Evolutionary conservation across 164 flowering plant species (phyloP).

Genomic region (Litsea cubeba): DNA sequence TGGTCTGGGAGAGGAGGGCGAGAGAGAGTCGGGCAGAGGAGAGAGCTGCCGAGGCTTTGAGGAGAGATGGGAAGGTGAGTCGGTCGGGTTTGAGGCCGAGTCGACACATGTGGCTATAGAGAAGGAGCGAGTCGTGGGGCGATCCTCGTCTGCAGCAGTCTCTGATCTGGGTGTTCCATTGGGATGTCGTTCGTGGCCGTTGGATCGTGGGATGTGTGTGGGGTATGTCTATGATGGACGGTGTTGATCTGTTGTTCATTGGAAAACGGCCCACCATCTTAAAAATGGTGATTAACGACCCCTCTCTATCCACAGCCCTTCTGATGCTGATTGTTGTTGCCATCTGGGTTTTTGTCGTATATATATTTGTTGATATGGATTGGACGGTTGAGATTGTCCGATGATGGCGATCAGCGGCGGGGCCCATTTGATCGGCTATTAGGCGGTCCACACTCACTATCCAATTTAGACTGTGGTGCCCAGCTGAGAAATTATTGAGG

Average conservation of each 20-base stretch:
- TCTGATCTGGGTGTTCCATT: constrained; percentile 7
- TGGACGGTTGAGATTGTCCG: no score
- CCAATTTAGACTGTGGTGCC: no score
- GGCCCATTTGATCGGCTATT: no score
- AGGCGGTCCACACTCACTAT: no score
- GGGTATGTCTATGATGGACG: background rate
- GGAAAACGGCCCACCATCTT: background rate
- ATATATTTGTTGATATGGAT: no score
- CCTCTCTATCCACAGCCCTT: no score
- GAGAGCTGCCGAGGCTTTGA: constrained; percentile 52
- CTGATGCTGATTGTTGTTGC: no score
- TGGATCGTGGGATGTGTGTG: background rate
- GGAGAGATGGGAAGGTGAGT: constrained; percentile 60
- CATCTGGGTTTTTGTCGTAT: no score
- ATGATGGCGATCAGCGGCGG: no score
- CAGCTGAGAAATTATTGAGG: no score
- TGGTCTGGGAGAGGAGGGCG: constrained; percentile 46
- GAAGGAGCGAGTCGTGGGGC: constrained; percentile 31
- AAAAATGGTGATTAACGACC: no score
- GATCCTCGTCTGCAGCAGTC: constrained; percentile 1
- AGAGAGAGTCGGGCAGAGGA: constrained; percentile 30
- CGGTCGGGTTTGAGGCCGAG: constrained; percentile 49
- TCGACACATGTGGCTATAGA: constrained; percentile 43
- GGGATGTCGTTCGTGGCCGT: constrained; percentile 1
- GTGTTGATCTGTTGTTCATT: background rate